A percentile compares a stretch with the other conserved stretches of the same genome.
phyloP scores from a whole-genome alignment of 805 yeast species.

The Candida chauliodis region DNA sequence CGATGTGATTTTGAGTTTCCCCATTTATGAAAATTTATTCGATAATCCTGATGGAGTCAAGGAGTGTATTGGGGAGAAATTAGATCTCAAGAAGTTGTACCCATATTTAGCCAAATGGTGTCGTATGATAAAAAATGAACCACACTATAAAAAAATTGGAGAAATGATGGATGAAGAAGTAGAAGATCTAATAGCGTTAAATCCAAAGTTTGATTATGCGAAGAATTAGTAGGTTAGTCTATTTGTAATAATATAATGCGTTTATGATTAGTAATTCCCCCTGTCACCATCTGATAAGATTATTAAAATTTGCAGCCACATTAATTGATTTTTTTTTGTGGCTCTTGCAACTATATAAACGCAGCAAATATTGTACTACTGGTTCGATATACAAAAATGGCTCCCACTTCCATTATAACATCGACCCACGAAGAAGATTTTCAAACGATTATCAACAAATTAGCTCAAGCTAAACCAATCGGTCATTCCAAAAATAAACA shows the following conservation, averaged over 20 bases:
- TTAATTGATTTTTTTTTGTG: not conserved
- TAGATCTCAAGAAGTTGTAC: slow-evolving; percentile 25
- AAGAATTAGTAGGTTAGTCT: not conserved
- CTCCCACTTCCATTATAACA: slow-evolving; percentile 14
- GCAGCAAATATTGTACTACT: not conserved
- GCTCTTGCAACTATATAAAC: not conserved
- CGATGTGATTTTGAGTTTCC: slow-evolving; percentile 36
- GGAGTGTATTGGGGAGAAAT: slow-evolving; percentile 32
- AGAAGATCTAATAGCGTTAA: slow-evolving; percentile 13
- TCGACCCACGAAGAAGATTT: slow-evolving; percentile 8
- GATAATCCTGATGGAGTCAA: slow-evolving; percentile 34
- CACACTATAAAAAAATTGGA: slow-evolving; percentile 27
- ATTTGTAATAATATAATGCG: not conserved
- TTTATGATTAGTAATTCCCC: not conserved
- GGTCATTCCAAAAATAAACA: slow-evolving; percentile 11
- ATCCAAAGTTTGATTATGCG: slow-evolving; percentile 9
- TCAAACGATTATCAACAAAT: slow-evolving; percentile 12
- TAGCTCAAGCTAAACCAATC: slow-evolving; percentile 15
- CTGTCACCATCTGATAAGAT: slow-evolving; percentile 2
- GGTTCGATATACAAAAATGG: slow-evolving; percentile 6
- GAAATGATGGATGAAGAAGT: slow-evolving; percentile 30
- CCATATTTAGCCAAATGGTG: slow-evolving; percentile 40
- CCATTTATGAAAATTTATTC: slow-evolving; percentile 32
- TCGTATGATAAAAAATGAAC: slow-evolving; percentile 27
- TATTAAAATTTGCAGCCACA: slow-evolving; percentile 5